Evolutionary conservation across 2,329 filamentous ascomycete species (phyloP), one percentile per base, ranked within the genome.

Genomic region (Fulvia fulva): DNA sequence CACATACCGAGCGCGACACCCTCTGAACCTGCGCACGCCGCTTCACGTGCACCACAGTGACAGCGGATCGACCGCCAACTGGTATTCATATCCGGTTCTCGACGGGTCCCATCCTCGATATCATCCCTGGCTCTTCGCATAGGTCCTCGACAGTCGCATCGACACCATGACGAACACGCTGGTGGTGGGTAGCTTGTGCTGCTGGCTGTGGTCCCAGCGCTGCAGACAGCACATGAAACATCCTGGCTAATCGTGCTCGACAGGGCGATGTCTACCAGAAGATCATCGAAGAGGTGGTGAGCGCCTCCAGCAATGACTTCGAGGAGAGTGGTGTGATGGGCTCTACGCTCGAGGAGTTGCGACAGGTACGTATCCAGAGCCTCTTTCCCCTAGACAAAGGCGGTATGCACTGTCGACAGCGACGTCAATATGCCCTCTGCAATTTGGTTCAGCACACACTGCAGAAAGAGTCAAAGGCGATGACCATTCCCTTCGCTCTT

Each of bases 291-390:
- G 88, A 89, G 69, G 78, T 80, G 60, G 73, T 79, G 59, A 65
- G 69, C 51, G 72, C 73, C 66, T 97, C 93, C 71, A 85, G 90
- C 71, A 89, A 93, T 71, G 94, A 97, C 77, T 97, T 99, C 74
- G 94, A 99, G 75, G 94, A 99, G 78, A 91, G 88, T 68, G 94
- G 94, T 69, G 88, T 97, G 65, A 91, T 96, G 69, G 88, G 93
- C 74, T 81, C 84, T 67, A 93, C 93, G 53, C 79, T 99, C 70
- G 86, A 93, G 66, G 90, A 96, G 74, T 80, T 99, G 81, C 87
- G 87, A 76, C 83, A 87, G 85, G 93, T 97, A 81, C 83, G 66
- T 69, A 58, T 57, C 44, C 64, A 65, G 44, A 19, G 16, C 32
- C 19, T 26, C 23, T 14, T 26, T 23, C 12, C n/a, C 21, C 25